Evolutionary conservation across 768 basidiomycete species (phyloP).

Genomic region (Filobasidium wieringae): DNA sequence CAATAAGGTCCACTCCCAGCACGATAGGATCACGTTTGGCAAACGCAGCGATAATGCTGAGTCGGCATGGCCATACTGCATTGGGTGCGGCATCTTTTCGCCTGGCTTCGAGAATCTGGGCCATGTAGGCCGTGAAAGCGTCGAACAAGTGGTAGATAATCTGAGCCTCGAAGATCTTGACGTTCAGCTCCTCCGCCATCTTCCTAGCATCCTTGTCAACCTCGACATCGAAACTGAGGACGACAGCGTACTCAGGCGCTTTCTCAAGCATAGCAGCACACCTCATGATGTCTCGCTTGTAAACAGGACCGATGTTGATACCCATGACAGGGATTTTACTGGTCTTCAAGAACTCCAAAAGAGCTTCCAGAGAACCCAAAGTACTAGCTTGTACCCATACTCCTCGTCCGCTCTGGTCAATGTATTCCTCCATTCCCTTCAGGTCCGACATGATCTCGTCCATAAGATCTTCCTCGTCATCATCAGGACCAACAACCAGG

Average conservation of each 20-base stretch:
- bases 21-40: constrained; percentile 97
- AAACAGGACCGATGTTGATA: constrained; percentile 94
- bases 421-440: constrained; percentile 70
- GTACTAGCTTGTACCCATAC: constrained; percentile 97
- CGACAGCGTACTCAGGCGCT: constrained; percentile 85
- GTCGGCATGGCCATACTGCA: constrained; percentile 90
- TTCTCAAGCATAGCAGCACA: constrained; percentile 87
- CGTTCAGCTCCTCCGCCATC: constrained; percentile 85
- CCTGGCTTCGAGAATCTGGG: constrained; percentile 83
- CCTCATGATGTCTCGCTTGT: constrained; percentile 89
- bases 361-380: constrained; percentile 87
- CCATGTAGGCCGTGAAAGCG: constrained; percentile 86
- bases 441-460: constrained; percentile 96
- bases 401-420: constrained; percentile 90
- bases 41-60: constrained; percentile 87
- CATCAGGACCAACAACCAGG: constrained; percentile 83
- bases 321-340: constrained; percentile 96
- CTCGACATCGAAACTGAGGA: constrained; percentile 90
- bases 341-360: constrained; percentile 84
- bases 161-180: constrained; percentile 83
- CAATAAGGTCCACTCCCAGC: constrained; percentile 87
- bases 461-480: constrained; percentile 86
- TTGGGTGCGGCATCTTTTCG: constrained; percentile 80
- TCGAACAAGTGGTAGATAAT: constrained; percentile 99
- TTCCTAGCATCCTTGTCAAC: constrained; percentile 88